Percentiles rank a stretch among this genome's conserved stretches.
Evolutionary conservation across 1,139 yeast genomes (phyloP).

Genomic region (Yamadazyma siamensis): DNA sequence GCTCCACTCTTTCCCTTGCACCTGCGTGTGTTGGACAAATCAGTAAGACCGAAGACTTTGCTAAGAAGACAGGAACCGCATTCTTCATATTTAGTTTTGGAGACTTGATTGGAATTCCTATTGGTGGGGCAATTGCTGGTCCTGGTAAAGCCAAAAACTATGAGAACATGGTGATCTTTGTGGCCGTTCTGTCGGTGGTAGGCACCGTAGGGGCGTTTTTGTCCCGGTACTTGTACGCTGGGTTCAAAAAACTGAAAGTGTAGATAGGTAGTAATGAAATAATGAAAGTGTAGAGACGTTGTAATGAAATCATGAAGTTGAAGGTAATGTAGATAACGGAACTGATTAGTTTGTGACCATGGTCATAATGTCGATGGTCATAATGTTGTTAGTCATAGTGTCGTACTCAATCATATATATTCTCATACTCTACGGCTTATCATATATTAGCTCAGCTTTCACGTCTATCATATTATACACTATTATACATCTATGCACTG

Average conservation of each 20-base stretch:
- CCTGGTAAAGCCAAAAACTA: constrained; percentile 16
- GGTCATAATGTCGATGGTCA: too few relatives aligned
- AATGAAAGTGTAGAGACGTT: not conserved
- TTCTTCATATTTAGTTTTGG: constrained; percentile 31
- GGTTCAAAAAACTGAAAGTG: constrained; percentile 12
- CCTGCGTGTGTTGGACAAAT: constrained; percentile 56
- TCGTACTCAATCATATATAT: too few relatives aligned
- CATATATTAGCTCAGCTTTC: too few relatives aligned
- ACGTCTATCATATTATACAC: too few relatives aligned
- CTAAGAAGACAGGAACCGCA: constrained; percentile 28
- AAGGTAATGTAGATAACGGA: too few relatives aligned
- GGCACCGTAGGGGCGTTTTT: constrained; percentile 25
- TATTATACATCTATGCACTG: constrained; percentile 16
- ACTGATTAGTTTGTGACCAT: too few relatives aligned
- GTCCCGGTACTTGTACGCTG: constrained; percentile 26
- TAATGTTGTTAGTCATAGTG: too few relatives aligned
- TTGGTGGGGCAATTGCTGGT: constrained; percentile 34
- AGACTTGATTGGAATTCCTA: constrained; percentile 32
- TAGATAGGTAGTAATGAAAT: not conserved
- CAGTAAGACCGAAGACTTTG: constrained; percentile 51
- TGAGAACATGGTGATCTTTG: constrained; percentile 28
- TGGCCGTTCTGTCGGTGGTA: constrained; percentile 20
- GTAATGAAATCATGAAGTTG: too few relatives aligned
- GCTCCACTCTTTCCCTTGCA: constrained; percentile 29
- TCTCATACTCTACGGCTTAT: too few relatives aligned